Percentiles rank a stretch among this genome's conserved stretches.
Conservation (phyloP, 176 grass and related monocot genomes). For the Musa troglodytarum region DNA sequence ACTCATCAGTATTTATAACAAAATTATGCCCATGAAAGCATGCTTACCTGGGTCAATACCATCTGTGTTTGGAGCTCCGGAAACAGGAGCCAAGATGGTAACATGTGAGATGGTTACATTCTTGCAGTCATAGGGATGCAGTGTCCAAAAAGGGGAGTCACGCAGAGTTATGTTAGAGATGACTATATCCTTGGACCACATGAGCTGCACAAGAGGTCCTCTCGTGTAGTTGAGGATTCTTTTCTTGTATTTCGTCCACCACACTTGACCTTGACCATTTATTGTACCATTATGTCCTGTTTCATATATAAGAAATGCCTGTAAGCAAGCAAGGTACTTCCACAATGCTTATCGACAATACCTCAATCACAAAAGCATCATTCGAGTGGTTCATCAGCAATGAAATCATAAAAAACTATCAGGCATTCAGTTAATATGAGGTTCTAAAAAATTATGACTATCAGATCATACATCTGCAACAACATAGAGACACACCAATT, state of each 20-base stretch:
- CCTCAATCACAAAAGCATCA: neutral
- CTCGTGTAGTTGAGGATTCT: conserved; percentile 16
- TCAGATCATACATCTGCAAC: too few relatives aligned
- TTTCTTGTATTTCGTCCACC: conserved; percentile 17
- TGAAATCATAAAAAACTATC: neutral
- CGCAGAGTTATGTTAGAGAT: conserved; percentile 19
- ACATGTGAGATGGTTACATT: conserved; percentile 16
- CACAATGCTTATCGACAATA: neutral
- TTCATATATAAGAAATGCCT: neutral
- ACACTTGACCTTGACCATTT: conserved; percentile 18
- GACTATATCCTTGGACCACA: conserved; percentile 18
- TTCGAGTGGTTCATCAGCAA: neutral
- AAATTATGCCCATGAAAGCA: neutral
- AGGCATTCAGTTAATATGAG: too few relatives aligned
- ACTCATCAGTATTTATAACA: neutral
- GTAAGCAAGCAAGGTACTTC: neutral
- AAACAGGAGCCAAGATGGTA: conserved; percentile 19
- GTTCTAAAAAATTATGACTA: too few relatives aligned
- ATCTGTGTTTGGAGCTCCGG: conserved; percentile 15
- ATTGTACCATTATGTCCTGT: conserved; percentile 18
- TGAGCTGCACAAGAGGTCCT: conserved; percentile 18
- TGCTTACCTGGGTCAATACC: conserved; percentile 12
- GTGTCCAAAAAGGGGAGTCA: conserved; percentile 21
- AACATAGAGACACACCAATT: too few relatives aligned
- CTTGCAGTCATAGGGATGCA: conserved; percentile 14